Evolutionary conservation across 768 basidiomycete species (phyloP), one percentile per base, ranked within the genome.

Genomic region (Boletus edulis): DNA sequence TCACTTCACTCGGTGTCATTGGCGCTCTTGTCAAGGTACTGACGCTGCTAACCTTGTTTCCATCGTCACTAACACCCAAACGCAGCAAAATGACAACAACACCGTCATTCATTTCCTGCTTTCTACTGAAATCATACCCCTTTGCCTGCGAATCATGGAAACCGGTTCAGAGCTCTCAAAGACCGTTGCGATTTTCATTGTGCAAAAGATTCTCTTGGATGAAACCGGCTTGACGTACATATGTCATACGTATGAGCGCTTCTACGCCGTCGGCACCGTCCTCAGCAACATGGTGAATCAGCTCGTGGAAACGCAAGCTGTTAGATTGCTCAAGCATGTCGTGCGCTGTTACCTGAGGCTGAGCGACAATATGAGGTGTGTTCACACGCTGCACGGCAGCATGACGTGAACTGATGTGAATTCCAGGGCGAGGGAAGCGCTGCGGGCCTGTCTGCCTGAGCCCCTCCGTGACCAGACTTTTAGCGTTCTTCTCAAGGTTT

Each of bases 111-210:
- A 98, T 76, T 99, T 99, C 79, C 81, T 99, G 41, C 84, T 99
- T 43, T 97, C 95, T 5, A 99, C 97, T 51, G 97, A 99, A 78
- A 99, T 99, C 71, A 99, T 99, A 68, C 97, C 97, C 35, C 88
- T 99, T 60, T 99, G 97, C 70, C 84, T 99, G 48, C 89, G 97
- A 49, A 99, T 99, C 72, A 99, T 99, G 97, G 97, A 99, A 73
- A 98, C 97, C 4, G 97, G 97, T 41, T 97, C 95, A 4, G 97
- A 99, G 65, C 83, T 99, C 17, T 94, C 91, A 55, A 99, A 99
- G 76, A 99, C 97, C 1, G 97, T 99, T 43, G 97, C 97, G 41
- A 99, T 99, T 66, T 99, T 99, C 74, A 99, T 99, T 66, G 97
- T 99, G 4, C 97, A 99, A 72, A 99, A 99, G 75, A 92, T 93